Evolutionary conservation across 768 basidiomycete genomes (phyloP), one percentile per base, ranked within the genome.

Genomic region (Leucosporidium scottii): DNA sequence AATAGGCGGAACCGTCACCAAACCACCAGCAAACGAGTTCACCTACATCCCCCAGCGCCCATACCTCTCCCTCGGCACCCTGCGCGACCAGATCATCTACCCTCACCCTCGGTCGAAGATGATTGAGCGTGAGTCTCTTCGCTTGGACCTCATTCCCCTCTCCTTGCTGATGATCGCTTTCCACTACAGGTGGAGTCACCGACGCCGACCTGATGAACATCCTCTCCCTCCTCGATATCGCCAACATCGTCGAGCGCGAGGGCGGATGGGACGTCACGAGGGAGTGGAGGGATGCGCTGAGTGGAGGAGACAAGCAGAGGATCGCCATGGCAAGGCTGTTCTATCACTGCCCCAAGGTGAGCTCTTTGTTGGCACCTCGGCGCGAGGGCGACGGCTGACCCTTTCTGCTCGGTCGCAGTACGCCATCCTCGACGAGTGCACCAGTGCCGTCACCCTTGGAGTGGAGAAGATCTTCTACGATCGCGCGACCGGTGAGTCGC

Each of bases 291-390:
- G 93, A 96, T 77, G 85, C 89, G 3, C 79, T 98, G 44, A 92
- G 90, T 75, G 93, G 94, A 1, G 93, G 93, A 25, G 94, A 96
- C 78, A 91, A 98, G 78, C 93, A 98, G 69, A 87, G 93, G 80
- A 88, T 98, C 65, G 94, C 94, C 0, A 97, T 94, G 92, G 94
- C 92, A 18, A 81, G 94, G 73, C 78, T 99, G 73, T 99, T 97
- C 77, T 99, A 99, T 78, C 94, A 98, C 76, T 81, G 83, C 65
- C 94, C 94, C 15, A 93, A 91, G 83, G 91, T 86, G 70, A 71
- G 82, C 21, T 27, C 39, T 72, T 25, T 61, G 23, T 54, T 27
- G 23, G 10, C 17, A n/a, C 8, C 5, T 21, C 31, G 62, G 3
- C 31, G 34, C 27, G 44, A 18, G 17, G 61, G 36, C 15, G n/a